These are phyloP conservation scores for Phascolomyces articulosus DNA, from an alignment of 371 early-diverging fungal genomes.

Conservation along the genomic window DNA sequence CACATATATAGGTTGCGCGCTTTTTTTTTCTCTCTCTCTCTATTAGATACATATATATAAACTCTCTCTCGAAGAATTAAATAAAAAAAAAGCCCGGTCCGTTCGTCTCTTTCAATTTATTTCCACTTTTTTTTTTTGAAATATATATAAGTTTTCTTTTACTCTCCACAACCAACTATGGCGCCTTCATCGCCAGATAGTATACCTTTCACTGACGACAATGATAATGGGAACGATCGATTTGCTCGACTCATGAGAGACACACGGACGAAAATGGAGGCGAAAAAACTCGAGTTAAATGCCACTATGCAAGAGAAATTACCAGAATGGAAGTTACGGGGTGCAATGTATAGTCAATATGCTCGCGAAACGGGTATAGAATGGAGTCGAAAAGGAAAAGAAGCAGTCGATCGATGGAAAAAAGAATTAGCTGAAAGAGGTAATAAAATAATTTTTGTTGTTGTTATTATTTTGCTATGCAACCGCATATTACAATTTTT, in stretches of 20 bases:
- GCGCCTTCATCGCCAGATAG: constrained; percentile 7
- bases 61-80: too few relatives aligned
- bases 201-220: constrained; percentile 3
- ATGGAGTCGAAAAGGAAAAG: constrained; percentile 51
- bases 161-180: too few relatives aligned
- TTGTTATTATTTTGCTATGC: too few relatives aligned
- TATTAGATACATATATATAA: too few relatives aligned
- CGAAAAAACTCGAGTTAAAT: constrained; percentile 45
- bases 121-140: too few relatives aligned
- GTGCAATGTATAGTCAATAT: constrained; percentile 42
- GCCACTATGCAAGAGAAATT: constrained; percentile 53
- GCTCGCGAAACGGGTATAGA: constrained; percentile 56
- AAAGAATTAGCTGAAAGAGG: constrained; percentile 33
- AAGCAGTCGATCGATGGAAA: constrained; percentile 57
- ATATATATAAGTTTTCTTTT: too few relatives aligned
- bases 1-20: too few relatives aligned
- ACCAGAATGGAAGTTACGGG: constrained; percentile 48
- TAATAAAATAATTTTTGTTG: too few relatives aligned
- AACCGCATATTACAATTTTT: too few relatives aligned
- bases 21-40: too few relatives aligned
- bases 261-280: constrained; percentile 44
- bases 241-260: constrained; percentile 28
- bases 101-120: too few relatives aligned
- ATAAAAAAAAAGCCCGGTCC: too few relatives aligned
- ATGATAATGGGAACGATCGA: constrained; percentile 7